phyloP scores from a whole-genome alignment of 2,329 filamentous ascomycete species.

The Teratosphaeriaceae sp. region DNA sequence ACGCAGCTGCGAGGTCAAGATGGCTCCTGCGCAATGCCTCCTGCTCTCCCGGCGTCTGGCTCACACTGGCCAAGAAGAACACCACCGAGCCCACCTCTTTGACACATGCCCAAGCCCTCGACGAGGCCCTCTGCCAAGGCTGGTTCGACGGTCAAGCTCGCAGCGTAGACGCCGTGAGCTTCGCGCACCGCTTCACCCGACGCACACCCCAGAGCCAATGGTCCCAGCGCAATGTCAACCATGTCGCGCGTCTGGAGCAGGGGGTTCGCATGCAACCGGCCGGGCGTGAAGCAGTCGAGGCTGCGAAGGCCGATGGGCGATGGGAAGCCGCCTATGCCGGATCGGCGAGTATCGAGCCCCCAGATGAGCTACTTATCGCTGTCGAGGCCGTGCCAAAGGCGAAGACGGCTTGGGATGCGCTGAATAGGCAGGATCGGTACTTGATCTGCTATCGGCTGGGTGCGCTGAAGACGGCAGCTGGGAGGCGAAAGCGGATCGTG shows the following conservation, averaged over 20 bases:
- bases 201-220: slow-evolving; percentile 50
- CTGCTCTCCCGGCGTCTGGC: slow-evolving; percentile 14
- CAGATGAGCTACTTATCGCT: slow-evolving; percentile 43
- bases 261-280: slow-evolving; percentile 45
- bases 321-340: slow-evolving; percentile 54
- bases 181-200: slow-evolving; percentile 53
- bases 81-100: slow-evolving; percentile 31
- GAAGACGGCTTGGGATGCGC: slow-evolving; percentile 34
- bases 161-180: slow-evolving; percentile 40
- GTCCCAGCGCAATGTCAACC: slow-evolving; percentile 54
- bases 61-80: slow-evolving; percentile 19
- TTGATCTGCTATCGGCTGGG: slow-evolving; percentile 41
- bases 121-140: slow-evolving; percentile 53
- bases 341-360: slow-evolving; percentile 40
- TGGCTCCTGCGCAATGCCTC: slow-evolving; percentile 13
- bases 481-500: slow-evolving; percentile 34
- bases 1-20: slow-evolving; percentile 11
- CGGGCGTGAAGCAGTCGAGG: slow-evolving; percentile 46
- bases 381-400: slow-evolving; percentile 33
- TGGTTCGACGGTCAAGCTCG: slow-evolving; percentile 57
- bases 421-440: slow-evolving; percentile 44
- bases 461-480: slow-evolving; percentile 30
- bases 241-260: slow-evolving; percentile 40
- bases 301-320: slow-evolving; percentile 51
- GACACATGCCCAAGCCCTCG: slow-evolving; percentile 45